Evolutionary conservation across 225 moss, liverwort and hornwort species (phyloP), one percentile per base, ranked within the genome.

Genomic region (Ulota crispa): DNA sequence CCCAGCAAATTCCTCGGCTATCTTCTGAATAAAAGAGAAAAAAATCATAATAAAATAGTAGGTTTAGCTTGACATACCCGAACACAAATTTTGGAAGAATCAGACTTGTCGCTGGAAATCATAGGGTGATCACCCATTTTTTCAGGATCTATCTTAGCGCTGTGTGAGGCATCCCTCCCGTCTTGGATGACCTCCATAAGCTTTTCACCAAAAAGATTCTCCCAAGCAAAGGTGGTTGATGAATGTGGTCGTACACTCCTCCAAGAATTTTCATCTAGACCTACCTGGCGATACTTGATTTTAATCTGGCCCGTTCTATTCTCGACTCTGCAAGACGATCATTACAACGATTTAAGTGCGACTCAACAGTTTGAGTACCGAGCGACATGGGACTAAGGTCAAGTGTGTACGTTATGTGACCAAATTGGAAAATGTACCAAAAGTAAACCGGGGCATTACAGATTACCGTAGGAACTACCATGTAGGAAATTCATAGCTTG

Each of bases 221-320:
- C 96, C 96, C 96, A 96, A 21, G 89, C 92, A 85, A 94, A 96
- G 13, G 82, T 83, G 64, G 81, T 81, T 19, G 94, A 89, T 30
- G 92, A 85, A 71, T 92, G 96, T 37, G 94, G 92, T 75, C 82
- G 77, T 37, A 94, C 45, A 1, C 21, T 73, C 77, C 89, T 87
- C 96, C 96, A 96, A 9, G 85, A 83, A 70, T 76, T 78, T 59
- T 91, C 92, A 77, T 89, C 92, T 66, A 93, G 85, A 76, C 90
- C 91, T 42, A 71, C 76, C 81, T 96, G 96, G 32, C 96, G 93
- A 81, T 85, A 89, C 68, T 86, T 90, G 4, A 96, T 54, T 74
- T 56, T 81, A 9, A 39, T 65, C 3, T 57, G 63, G 36, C 80
- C 79, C 2, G 91, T 91, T 52, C 94, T 93, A 71, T 94, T 96